Evolutionary conservation across 1,139 yeast species (phyloP).

Genomic region (Citeromyces siamensis): DNA sequence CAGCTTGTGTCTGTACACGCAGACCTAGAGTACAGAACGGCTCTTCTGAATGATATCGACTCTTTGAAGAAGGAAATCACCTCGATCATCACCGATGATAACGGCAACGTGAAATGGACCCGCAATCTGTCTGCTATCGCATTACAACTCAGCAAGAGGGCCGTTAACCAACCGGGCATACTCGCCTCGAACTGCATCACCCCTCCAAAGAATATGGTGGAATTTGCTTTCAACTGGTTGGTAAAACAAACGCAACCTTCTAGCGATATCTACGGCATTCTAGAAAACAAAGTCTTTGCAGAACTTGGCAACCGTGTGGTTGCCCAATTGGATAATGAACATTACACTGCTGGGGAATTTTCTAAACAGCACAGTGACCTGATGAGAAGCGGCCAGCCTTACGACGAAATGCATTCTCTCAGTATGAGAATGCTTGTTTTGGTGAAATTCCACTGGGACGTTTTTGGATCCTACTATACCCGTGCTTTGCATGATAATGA

Average conservation of each 20-base stretch:
- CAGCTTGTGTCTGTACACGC: conserved; percentile 42
- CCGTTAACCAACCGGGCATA: conserved; percentile 11
- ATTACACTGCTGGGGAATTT: not conserved
- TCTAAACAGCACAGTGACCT: conserved; percentile 7
- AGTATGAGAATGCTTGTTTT: conserved; percentile 42
- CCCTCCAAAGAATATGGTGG: conserved; percentile 31
- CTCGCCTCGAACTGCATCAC: conserved; percentile 11
- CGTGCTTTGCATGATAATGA: conserved; percentile 4
- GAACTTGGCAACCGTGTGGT: conserved; percentile 25
- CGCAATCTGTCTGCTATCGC: conserved; percentile 65
- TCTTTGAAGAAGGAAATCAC: conserved; percentile 44
- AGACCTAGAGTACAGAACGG: conserved; percentile 16
- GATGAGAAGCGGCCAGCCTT: conserved; percentile 11
- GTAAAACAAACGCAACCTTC: conserved; percentile 76
- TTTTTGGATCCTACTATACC: conserved; percentile 29
- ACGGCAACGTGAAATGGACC: conserved; percentile 87
- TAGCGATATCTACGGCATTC: conserved; percentile 65
- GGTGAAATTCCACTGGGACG: conserved; percentile 62
- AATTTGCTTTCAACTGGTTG: conserved; percentile 71
- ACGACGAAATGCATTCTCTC: conserved; percentile 34
- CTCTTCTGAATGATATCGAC: conserved; percentile 15
- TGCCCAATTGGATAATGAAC: not conserved
- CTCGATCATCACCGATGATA: conserved; percentile 75
- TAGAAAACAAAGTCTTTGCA: conserved; percentile 59
- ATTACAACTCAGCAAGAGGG: conserved; percentile 49